Conservation (phyloP, 139 green algal species). For the Chlamydomonas sp. region DNA sequence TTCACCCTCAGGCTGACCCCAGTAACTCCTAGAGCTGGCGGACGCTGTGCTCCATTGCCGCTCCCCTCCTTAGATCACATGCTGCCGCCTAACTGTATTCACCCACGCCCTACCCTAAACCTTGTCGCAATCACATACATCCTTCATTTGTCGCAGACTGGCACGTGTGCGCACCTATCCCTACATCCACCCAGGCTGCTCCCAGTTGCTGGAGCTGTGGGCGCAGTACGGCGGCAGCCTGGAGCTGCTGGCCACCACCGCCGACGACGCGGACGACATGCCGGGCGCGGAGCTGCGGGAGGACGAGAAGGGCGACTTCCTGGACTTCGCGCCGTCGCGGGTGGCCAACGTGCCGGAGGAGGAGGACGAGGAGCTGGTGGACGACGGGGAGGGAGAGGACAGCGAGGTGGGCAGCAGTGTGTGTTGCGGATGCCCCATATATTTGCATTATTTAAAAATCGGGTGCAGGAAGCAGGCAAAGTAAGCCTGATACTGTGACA, state of each 20-base stretch:
- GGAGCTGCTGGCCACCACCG: conserved; percentile 18
- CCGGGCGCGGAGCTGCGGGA: conserved; percentile 30
- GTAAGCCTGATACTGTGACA: too few species aligned
- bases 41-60: too few species aligned
- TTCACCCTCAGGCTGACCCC: too few species aligned
- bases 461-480: too few species aligned
- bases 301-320: conserved; percentile 37
- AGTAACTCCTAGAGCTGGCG: too few species aligned
- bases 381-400: conserved; percentile 28
- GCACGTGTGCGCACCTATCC: neutral
- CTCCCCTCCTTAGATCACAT: too few species aligned
- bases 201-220: conserved; percentile 34
- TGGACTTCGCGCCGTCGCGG: conserved; percentile 11
- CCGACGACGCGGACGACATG: conserved; percentile 43
- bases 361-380: conserved; percentile 42
- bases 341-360: neutral
- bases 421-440: neutral
- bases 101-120: too few species aligned
- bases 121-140: too few species aligned
- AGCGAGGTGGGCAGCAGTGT: conserved; percentile 8
- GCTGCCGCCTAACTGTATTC: too few species aligned
- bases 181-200: neutral
- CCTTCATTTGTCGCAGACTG: neutral
- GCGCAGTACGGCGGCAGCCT: neutral
- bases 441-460: too few species aligned